Evolutionary conservation across 2,329 filamentous ascomycete genomes (phyloP).

Genomic region (Exophiala viscosa): DNA sequence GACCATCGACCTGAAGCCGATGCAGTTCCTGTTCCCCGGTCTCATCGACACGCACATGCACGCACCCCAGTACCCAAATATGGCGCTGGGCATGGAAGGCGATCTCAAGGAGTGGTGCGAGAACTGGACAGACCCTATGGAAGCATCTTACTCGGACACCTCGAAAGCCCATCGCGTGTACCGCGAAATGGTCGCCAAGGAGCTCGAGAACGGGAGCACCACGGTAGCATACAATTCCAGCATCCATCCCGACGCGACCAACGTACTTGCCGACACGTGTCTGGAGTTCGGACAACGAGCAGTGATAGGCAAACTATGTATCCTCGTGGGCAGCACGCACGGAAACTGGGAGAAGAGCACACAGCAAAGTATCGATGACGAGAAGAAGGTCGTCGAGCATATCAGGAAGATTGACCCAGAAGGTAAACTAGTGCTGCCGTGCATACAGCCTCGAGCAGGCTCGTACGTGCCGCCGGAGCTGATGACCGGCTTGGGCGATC

Average conservation of each 20-base stretch:
- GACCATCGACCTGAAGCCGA: background rate
- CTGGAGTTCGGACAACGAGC: slow-evolving; percentile 54
- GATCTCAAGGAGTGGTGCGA: slow-evolving; percentile 58
- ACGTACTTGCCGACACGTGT: slow-evolving; percentile 55
- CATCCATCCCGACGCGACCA: slow-evolving; percentile 54
- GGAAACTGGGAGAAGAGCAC: slow-evolving; percentile 30
- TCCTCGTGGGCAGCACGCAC: slow-evolving; percentile 52
- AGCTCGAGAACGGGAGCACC: slow-evolving; percentile 60
- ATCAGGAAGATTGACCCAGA: slow-evolving; percentile 30
- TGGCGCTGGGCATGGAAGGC: slow-evolving; percentile 41
- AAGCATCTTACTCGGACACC: slow-evolving; percentile 56
- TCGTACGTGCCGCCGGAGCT: slow-evolving; percentile 39
- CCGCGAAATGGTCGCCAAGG: slow-evolving; percentile 51
- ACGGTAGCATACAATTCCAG: slow-evolving; percentile 60
- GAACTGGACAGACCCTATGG: slow-evolving; percentile 61
- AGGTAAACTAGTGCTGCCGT: slow-evolving; percentile 26
- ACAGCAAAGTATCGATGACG: slow-evolving; percentile 19
- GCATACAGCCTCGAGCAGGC: slow-evolving; percentile 24
- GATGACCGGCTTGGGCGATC: slow-evolving; percentile 48
- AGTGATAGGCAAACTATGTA: slow-evolving; percentile 57
- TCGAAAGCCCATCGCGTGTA: slow-evolving; percentile 54
- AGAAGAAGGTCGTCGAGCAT: slow-evolving; percentile 34
- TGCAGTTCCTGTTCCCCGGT: slow-evolving; percentile 56
- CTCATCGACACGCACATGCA: slow-evolving; percentile 67
- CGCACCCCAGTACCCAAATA: slow-evolving; percentile 54